phyloP scores from a whole-genome alignment of 2,329 filamentous ascomycete genomes.

The Colletotrichum musicola region DNA sequence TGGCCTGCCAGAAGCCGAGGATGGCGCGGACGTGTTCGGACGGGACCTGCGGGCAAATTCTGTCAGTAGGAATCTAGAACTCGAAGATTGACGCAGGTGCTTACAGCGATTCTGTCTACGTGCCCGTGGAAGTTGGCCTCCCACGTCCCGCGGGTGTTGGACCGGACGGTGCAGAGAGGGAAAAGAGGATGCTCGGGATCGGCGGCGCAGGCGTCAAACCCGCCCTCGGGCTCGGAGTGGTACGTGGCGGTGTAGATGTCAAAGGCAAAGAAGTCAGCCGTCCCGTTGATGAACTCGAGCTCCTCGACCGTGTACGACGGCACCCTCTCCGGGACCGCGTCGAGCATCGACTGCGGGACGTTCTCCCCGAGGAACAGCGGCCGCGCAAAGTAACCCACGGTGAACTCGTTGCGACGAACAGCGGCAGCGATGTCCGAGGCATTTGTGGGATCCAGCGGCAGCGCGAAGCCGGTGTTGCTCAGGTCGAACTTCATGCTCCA shows the following conservation, averaged over 20 bases:
- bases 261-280: conserved; percentile 67
- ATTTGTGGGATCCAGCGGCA: conserved; percentile 55
- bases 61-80: background rate
- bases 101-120: conserved; percentile 56
- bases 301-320: conserved; percentile 57
- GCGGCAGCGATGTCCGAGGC: conserved; percentile 57
- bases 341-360: conserved; percentile 61
- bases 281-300: conserved; percentile 61
- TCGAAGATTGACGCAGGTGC: background rate
- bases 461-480: conserved; percentile 61
- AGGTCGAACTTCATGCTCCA: conserved; percentile 60
- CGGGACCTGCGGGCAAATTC: conserved; percentile 49
- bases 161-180: conserved; percentile 58
- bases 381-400: conserved; percentile 63
- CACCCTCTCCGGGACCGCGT: conserved; percentile 58
- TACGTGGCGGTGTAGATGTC: conserved; percentile 64
- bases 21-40: conserved; percentile 66
- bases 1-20: conserved; percentile 70
- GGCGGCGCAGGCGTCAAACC: conserved; percentile 2
- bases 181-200: conserved; percentile 32
- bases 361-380: conserved; percentile 64
- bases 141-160: background rate
- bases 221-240: conserved; percentile 6
- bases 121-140: conserved; percentile 62
- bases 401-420: conserved; percentile 60